Evolutionary conservation across 805 yeast species (phyloP).

Genomic region (Tetrapisispora phaffii): DNA sequence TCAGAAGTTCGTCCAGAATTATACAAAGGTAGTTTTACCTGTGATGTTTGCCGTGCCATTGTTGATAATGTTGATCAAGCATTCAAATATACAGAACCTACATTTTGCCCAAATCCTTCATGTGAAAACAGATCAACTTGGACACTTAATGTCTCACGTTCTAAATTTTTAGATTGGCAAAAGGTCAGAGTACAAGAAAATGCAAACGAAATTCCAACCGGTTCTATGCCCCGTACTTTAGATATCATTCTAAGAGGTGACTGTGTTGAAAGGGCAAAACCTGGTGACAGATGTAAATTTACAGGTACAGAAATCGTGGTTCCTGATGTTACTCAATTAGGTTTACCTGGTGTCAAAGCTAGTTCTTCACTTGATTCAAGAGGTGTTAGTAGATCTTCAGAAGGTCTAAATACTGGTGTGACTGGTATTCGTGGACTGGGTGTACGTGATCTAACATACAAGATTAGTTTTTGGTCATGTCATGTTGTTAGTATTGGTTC

Average conservation of each 20-base stretch:
- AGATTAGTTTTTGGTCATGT: constrained; percentile 82
- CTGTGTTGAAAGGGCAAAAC: constrained; percentile 89
- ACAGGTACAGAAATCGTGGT: constrained; percentile 92
- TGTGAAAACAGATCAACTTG: constrained; percentile 82
- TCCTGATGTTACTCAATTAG: constrained; percentile 89
- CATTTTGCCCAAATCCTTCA: constrained; percentile 76
- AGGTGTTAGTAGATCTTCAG: constrained; percentile 35
- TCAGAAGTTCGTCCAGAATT: constrained; percentile 95
- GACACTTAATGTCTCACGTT: constrained; percentile 74
- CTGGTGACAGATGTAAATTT: constrained; percentile 90
- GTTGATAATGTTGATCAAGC: constrained; percentile 87
- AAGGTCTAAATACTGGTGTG: constrained; percentile 74
- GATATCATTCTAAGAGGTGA: constrained; percentile 92
- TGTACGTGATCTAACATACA: constrained; percentile 86
- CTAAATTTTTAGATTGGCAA: constrained; percentile 94
- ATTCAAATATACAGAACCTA: constrained; percentile 90
- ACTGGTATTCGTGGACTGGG: constrained; percentile 87
- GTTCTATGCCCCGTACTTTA: constrained; percentile 95
- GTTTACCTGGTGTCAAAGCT: constrained; percentile 91
- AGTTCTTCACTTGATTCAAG: constrained; percentile 61
- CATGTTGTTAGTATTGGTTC: constrained; percentile 63
- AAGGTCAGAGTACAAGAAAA: constrained; percentile 91
- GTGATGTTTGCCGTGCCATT: constrained; percentile 78
- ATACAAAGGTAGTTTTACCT: constrained; percentile 74
- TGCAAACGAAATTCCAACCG: constrained; percentile 93